Conservation (phyloP, 768 basidiomycete species). For the Boletus fagicola region DNA sequence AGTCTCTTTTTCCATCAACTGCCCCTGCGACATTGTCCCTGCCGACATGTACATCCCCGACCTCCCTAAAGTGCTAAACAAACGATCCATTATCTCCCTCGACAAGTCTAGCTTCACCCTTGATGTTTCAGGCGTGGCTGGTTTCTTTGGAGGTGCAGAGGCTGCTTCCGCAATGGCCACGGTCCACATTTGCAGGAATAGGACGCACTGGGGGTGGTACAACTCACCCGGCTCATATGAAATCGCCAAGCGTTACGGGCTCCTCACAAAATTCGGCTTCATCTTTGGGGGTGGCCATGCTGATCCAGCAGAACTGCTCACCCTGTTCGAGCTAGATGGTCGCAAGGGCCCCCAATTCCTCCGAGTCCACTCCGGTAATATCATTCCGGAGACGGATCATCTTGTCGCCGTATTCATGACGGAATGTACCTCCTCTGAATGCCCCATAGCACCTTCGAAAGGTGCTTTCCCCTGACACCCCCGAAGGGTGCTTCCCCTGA, state of each 20-base stretch:
- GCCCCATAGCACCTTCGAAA: background rate
- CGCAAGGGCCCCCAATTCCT: conserved; percentile 9
- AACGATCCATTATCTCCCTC: background rate
- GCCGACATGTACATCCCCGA: conserved; percentile 3
- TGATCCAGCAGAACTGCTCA: conserved; percentile 9
- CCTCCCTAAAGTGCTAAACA: background rate
- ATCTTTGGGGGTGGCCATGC: conserved; percentile 28
- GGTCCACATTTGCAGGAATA: conserved; percentile 29
- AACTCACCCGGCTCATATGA: conserved; percentile 35
- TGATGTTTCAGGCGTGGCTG: conserved; percentile 23
- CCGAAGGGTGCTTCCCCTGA: background rate
- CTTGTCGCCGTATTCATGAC: conserved; percentile 7
- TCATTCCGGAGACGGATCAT: conserved; percentile 8
- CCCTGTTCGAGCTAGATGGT: conserved; percentile 9
- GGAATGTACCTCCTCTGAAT: background rate
- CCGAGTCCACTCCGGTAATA: conserved; percentile 4
- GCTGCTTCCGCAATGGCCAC: conserved; percentile 35
- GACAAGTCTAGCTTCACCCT: conserved; percentile 19
- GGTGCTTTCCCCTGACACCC: too few relatives aligned
- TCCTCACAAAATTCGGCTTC: conserved; percentile 25
- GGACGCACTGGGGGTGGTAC: conserved; percentile 33
- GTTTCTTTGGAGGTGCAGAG: conserved; percentile 28
- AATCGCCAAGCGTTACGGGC: conserved; percentile 31
- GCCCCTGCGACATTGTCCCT: background rate
- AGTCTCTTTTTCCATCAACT: background rate